A percentile compares a stretch with the other conserved stretches of the same genome.
phyloP scores from a whole-genome alignment of 192 early-diverging fungal genomes.

The Coemansia sp. region DNA sequence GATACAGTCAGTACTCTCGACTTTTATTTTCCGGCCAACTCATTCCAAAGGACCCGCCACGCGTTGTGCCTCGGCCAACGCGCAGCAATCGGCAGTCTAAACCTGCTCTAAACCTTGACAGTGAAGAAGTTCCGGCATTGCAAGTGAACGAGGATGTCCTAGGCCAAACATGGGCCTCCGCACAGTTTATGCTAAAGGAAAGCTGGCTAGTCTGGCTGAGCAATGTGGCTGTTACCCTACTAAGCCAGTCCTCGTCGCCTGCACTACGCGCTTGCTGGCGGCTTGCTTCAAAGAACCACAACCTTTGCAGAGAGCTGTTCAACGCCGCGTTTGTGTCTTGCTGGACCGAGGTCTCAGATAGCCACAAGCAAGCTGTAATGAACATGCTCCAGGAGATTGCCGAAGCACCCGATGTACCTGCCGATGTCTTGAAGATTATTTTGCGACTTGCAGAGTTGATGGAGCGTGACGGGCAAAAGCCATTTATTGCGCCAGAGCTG shows the following conservation, averaged over 20 bases:
- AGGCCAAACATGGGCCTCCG: conserved; percentile 77
- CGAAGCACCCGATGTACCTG: conserved; percentile 77
- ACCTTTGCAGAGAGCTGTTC: conserved; percentile 84
- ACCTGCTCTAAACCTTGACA: not conserved
- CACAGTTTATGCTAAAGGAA: conserved; percentile 54
- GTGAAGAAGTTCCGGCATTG: conserved; percentile 2
- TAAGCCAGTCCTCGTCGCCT: conserved; percentile 95
- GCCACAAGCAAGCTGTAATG: conserved; percentile 86
- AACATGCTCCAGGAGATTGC: conserved; percentile 75
- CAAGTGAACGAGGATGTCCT: conserved; percentile 55
- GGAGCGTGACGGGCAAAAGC: conserved; percentile 95
- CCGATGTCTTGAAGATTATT: conserved; percentile 85
- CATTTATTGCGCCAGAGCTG: conserved; percentile 88
- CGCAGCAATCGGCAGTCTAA: not conserved
- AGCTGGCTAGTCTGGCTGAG: conserved; percentile 97
- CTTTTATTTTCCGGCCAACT: conserved; percentile 74
- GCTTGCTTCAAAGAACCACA: conserved; percentile 74
- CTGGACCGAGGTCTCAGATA: conserved; percentile 87
- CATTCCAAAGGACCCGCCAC: conserved; percentile 19
- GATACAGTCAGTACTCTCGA: conserved; percentile 75
- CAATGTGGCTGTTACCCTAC: conserved; percentile 80
- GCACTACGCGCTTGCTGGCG: conserved; percentile 85
- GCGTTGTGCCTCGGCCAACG: not conserved
- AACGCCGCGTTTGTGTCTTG: conserved; percentile 97
- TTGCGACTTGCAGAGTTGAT: conserved; percentile 96